Evolutionary conservation across 176 grass and related monocot species (phyloP).

Genomic region (Olyra latifolia): DNA sequence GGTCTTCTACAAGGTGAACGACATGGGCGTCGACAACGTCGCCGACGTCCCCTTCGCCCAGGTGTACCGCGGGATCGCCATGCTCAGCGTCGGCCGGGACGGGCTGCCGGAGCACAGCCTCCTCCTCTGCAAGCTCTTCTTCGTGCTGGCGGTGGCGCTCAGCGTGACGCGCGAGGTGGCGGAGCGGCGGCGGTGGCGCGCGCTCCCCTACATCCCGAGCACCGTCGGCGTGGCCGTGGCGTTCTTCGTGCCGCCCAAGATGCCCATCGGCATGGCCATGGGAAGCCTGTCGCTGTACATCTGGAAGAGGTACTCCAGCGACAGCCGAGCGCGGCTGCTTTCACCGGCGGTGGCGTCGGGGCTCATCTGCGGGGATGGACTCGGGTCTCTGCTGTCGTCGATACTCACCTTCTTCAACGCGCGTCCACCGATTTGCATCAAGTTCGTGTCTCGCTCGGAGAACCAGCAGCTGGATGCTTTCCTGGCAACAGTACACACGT

Average conservation of each 20-base stretch:
- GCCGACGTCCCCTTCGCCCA: constrained; percentile 8
- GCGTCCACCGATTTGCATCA: constrained; percentile 44
- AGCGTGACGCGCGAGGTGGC: constrained; percentile 20
- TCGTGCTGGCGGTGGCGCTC: neutral
- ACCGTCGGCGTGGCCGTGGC: constrained; percentile 36
- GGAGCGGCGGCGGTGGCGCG: constrained; percentile 1
- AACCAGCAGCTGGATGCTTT: constrained; percentile 37
- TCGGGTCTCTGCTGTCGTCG: constrained; percentile 37
- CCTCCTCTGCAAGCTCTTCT: constrained; percentile 36
- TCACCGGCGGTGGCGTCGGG: constrained; percentile 24
- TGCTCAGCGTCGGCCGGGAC: constrained; percentile 33
- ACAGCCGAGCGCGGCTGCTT: constrained; percentile 12
- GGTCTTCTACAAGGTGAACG: constrained; percentile 44
- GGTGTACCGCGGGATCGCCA: constrained; percentile 32
- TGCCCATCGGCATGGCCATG: constrained; percentile 39
- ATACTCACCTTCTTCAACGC: constrained; percentile 29
- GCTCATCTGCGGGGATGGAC: constrained; percentile 39
- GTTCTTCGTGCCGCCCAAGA: constrained; percentile 35
- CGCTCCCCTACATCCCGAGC: constrained; percentile 26
- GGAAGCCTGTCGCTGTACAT: constrained; percentile 36
- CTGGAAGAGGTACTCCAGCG: constrained; percentile 22
- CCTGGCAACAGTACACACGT: neutral
- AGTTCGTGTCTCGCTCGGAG: constrained; percentile 33
- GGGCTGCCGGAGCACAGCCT: constrained; percentile 35
- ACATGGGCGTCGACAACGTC: constrained; percentile 10